phyloP scores from a whole-genome alignment of 495 filamentous ascomycete genomes.

The Parathielavia appendiculata region DNA sequence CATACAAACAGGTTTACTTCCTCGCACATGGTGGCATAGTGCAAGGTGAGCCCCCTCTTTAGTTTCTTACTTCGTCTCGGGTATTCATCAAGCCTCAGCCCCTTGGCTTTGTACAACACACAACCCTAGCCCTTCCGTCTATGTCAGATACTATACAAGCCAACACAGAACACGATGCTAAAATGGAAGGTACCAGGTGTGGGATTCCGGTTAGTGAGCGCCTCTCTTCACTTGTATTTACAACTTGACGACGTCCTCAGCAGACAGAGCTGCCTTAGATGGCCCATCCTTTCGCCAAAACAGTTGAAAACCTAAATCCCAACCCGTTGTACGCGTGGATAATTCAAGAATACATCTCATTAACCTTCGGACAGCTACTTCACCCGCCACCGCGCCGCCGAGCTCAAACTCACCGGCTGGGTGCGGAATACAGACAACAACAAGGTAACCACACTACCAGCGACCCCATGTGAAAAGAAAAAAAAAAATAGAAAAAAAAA shows the following conservation, averaged over 20 bases:
- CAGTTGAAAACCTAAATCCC: neutral
- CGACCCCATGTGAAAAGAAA: too few species aligned
- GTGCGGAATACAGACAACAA: constrained; percentile 71
- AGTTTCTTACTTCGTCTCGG: neutral
- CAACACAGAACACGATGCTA: neutral
- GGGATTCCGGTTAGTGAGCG: constrained; percentile 17
- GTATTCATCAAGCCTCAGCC: neutral
- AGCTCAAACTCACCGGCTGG: constrained; percentile 67
- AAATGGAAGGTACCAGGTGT: constrained; percentile 13
- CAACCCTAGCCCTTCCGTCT: too few species aligned
- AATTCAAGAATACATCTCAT: neutral
- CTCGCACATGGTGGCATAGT: constrained; percentile 49
- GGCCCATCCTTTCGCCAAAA: too few species aligned
- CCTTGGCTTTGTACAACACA: too few species aligned
- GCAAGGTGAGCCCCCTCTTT: constrained; percentile 38
- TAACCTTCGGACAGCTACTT: constrained; percentile 52
- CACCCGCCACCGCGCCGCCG: constrained; percentile 60
- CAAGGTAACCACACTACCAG: constrained; percentile 43
- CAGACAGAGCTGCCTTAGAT: too few species aligned
- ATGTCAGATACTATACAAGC: neutral
- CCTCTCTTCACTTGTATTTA: constrained; percentile 8
- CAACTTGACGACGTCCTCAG: neutral
- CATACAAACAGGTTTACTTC: constrained; percentile 43
- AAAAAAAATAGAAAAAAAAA: too few species aligned
- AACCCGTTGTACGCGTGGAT: neutral